These are phyloP conservation scores for Aureobasidium sp. DNA, from an alignment of 2,329 filamentous ascomycete species.

Conservation along the genomic window DNA sequence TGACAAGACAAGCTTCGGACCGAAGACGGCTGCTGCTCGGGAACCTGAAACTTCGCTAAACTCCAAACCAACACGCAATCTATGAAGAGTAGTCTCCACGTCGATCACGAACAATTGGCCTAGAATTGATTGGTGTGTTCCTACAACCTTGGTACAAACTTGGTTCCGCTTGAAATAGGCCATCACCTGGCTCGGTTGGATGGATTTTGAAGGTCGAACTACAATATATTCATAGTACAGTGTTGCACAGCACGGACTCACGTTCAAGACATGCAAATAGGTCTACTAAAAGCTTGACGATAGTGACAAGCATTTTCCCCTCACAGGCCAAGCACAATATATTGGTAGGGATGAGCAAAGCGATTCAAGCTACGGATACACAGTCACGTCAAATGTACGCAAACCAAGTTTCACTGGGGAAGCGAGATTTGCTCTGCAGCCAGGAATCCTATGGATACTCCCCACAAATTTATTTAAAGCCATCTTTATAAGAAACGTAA, in stretches of 20 bases:
- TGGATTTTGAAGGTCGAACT: too few relatives aligned
- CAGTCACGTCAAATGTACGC: neutral
- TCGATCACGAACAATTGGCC: neutral
- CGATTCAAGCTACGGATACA: neutral
- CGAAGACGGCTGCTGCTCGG: neutral
- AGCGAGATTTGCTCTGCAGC: neutral
- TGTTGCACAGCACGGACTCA: too few relatives aligned
- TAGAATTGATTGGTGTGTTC: neutral
- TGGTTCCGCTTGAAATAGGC: neutral
- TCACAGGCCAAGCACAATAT: neutral
- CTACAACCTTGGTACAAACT: neutral
- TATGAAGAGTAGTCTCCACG: neutral
- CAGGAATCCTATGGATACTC: neutral
- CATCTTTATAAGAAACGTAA: neutral
- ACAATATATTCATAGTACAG: too few relatives aligned
- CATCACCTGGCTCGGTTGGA: too few relatives aligned
- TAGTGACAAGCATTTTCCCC: neutral
- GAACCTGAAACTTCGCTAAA: neutral
- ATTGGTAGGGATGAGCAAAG: neutral
- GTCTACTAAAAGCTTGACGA: neutral
- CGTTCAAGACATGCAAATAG: too few relatives aligned
- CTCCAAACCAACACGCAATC: neutral
- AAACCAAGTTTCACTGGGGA: neutral
- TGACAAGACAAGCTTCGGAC: neutral
- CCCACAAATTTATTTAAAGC: neutral